Evolutionary conservation across 371 early-diverging fungal species (phyloP).

Genomic region (Astathelohania contejeani): DNA sequence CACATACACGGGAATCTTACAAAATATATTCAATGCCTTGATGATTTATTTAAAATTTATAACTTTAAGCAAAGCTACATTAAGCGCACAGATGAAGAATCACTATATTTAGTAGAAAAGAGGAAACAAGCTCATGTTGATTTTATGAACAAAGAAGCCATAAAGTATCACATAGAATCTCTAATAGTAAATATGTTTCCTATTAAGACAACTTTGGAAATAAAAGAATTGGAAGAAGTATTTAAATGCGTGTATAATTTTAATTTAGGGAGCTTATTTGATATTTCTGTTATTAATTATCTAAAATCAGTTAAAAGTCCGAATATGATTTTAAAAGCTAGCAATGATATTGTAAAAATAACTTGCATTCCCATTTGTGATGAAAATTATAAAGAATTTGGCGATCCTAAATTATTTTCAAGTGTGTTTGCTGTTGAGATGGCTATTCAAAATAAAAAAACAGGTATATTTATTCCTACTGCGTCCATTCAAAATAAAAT

Average conservation of each 20-base stretch:
- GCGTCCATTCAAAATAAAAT: not conserved
- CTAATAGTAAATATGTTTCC: constrained; percentile 2
- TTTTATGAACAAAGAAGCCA: too few relatives aligned
- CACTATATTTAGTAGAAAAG: not conserved
- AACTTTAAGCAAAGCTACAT: not conserved
- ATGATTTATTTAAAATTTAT: not conserved
- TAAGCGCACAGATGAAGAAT: not conserved
- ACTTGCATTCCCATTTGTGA: not conserved
- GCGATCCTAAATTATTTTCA: not conserved
- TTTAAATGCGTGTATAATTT: not conserved
- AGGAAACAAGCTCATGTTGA: not conserved
- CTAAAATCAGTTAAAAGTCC: too few relatives aligned
- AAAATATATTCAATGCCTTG: not conserved
- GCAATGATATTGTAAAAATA: too few relatives aligned
- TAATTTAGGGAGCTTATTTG: not conserved
- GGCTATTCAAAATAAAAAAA: not conserved
- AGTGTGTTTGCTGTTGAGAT: not conserved
- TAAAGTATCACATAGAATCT: not conserved
- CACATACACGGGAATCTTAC: not conserved
- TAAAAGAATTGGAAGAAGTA: not conserved
- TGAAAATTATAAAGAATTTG: not conserved
- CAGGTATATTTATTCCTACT: not conserved
- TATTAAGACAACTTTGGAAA: not conserved
- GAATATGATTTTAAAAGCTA: too few relatives aligned
- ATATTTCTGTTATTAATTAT: too few relatives aligned